Percentiles rank a stretch among this genome's conserved stretches.
Evolutionary conservation across 2,329 filamentous ascomycete genomes (phyloP).

Genomic region (Cladophialophora psammophila): DNA sequence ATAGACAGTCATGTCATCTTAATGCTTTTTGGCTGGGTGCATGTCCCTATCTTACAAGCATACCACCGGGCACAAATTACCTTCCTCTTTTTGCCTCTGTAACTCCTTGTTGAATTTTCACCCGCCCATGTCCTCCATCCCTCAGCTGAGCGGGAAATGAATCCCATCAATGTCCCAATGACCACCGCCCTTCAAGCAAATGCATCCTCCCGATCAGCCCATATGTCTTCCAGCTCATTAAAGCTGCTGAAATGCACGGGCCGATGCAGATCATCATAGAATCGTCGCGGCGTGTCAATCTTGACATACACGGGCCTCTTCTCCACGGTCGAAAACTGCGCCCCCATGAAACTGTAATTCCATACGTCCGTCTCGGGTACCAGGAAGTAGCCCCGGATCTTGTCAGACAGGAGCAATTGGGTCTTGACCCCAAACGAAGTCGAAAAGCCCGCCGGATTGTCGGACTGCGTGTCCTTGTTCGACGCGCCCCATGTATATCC

Average conservation of each 20-base stretch:
- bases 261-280: constrained; percentile 91
- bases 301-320: constrained; percentile 92
- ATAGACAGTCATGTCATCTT: too few relatives aligned
- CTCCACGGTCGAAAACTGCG: constrained; percentile 82
- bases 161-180: background rate
- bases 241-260: constrained; percentile 97
- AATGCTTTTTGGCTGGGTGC: too few relatives aligned
- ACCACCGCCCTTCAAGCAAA: constrained; percentile 69
- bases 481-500: constrained; percentile 98
- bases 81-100: too few relatives aligned
- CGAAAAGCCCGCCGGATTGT: constrained; percentile 92
- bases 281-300: constrained; percentile 84
- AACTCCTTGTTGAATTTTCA: too few relatives aligned
- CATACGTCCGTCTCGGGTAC: constrained; percentile 88
- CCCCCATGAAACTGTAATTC: constrained; percentile 99
- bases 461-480: constrained; percentile 90
- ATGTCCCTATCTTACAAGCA: too few relatives aligned
- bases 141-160: too few relatives aligned
- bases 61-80: too few relatives aligned
- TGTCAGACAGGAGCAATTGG: constrained; percentile 89
- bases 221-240: constrained; percentile 94
- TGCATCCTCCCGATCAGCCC: constrained; percentile 90
- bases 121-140: too few relatives aligned
- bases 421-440: constrained; percentile 94
- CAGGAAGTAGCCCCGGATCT: constrained; percentile 94